A percentile compares a stretch with the other conserved stretches of the same genome.
These are phyloP conservation scores for Pseudogymnoascus sp. DNA, from an alignment of 2,329 filamentous ascomycete species.

Conservation along the genomic window DNA sequence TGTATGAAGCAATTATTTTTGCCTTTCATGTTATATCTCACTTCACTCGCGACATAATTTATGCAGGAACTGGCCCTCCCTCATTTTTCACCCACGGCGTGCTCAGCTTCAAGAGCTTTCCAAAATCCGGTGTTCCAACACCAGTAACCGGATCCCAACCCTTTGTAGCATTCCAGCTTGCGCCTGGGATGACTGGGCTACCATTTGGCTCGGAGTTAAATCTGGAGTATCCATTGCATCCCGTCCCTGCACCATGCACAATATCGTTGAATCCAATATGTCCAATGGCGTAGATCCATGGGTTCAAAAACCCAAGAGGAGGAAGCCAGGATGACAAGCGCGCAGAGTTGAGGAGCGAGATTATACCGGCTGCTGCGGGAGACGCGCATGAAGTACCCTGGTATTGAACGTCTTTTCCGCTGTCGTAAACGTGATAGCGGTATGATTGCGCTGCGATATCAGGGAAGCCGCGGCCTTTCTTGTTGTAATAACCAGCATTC, in stretches of 20 bases:
- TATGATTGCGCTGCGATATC: conserved; percentile 30
- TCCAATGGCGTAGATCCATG: conserved; percentile 45
- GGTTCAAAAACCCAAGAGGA: conserved; percentile 49
- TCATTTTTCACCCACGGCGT: conserved; percentile 16
- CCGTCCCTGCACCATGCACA: conserved; percentile 27
- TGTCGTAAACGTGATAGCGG: conserved; percentile 17
- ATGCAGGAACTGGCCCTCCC: conserved; percentile 10
- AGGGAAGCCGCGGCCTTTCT: conserved; percentile 41
- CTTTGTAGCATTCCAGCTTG: conserved; percentile 32
- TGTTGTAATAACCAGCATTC: conserved; percentile 31
- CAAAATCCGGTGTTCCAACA: conserved; percentile 29
- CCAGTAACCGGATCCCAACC: conserved; percentile 40
- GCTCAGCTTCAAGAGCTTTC: conserved; percentile 17
- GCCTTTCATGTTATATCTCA: not conserved
- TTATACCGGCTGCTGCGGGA: conserved; percentile 47
- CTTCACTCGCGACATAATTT: not conserved
- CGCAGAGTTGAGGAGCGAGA: conserved; percentile 51
- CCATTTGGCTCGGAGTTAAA: conserved; percentile 16
- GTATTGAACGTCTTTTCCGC: conserved; percentile 2
- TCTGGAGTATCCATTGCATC: conserved; percentile 22
- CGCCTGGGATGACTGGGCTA: conserved; percentile 22
- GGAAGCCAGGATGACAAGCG: conserved; percentile 19
- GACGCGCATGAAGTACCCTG: conserved; percentile 45
- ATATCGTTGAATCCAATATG: conserved; percentile 40
- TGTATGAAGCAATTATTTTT: not conserved